Conservation (phyloP, 2,329 filamentous ascomycete genomes). For the Clarireedia sp. region DNA sequence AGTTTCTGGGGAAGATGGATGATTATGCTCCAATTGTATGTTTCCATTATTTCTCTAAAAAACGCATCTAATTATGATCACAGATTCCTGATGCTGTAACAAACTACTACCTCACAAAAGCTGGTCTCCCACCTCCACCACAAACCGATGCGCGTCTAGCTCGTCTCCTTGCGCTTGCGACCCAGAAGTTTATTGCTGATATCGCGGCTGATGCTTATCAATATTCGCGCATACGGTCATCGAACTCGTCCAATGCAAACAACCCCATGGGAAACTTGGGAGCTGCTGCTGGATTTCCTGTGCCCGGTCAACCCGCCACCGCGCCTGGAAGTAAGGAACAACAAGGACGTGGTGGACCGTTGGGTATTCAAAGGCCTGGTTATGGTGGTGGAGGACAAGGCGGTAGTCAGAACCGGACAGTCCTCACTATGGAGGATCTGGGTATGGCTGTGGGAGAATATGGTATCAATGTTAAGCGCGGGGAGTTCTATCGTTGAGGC, state of each 20-base stretch:
- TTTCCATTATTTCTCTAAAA: conserved; percentile 14
- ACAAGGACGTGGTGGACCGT: conserved; percentile 43
- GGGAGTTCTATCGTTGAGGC: conserved; percentile 81
- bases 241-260: conserved; percentile 75
- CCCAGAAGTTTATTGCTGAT: conserved; percentile 97
- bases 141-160: conserved; percentile 86
- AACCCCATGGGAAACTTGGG: conserved; percentile 86
- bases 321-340: conserved; percentile 49
- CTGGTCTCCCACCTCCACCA: conserved; percentile 85
- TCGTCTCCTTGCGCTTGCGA: conserved; percentile 90
- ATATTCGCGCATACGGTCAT: conserved; percentile 91
- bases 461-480: conserved; percentile 92
- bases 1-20: conserved; percentile 94
- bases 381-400: conserved; percentile 85
- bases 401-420: conserved; percentile 81
- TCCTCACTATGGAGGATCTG: conserved; percentile 96
- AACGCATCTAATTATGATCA: conserved; percentile 10
- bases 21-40: conserved; percentile 94
- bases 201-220: conserved; percentile 97
- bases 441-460: conserved; percentile 98
- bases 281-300: conserved; percentile 61
- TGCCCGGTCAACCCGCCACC: conserved; percentile 50
- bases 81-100: conserved; percentile 97
- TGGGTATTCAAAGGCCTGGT: conserved; percentile 56
- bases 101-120: conserved; percentile 94